Percentiles rank a stretch among this genome's conserved stretches.
Evolutionary conservation across 1,284 basidiomycete species (phyloP).

Genomic region (Cronartium ribicola): DNA sequence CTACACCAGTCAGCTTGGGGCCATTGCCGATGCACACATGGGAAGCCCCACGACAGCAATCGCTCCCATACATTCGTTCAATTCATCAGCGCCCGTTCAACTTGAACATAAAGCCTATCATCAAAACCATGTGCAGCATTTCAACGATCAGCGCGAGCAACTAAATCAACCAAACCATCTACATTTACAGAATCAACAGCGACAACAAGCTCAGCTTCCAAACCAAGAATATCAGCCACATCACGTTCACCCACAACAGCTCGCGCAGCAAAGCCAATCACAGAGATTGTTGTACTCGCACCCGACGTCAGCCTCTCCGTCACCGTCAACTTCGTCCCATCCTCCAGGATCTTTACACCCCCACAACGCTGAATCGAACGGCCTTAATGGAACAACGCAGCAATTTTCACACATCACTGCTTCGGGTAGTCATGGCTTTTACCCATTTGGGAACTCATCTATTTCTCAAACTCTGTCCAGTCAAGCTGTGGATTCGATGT

Average conservation of each 20-base stretch:
- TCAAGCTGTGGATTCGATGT: background rate
- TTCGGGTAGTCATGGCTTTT: background rate
- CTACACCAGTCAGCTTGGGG: slow-evolving; percentile 37
- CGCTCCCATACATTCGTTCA: background rate
- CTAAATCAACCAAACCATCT: slow-evolving; percentile 11
- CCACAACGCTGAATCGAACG: background rate
- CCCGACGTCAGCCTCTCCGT: background rate
- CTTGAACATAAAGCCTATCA: background rate
- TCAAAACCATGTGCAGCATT: background rate
- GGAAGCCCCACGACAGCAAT: slow-evolving; percentile 9
- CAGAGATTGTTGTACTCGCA: background rate
- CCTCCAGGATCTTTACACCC: background rate
- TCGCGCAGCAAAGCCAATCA: background rate
- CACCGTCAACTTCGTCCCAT: background rate
- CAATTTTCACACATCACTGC: background rate
- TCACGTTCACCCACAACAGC: background rate
- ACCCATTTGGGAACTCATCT: background rate
- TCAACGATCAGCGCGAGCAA: background rate
- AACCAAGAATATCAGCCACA: slow-evolving; percentile 6
- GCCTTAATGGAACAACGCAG: background rate
- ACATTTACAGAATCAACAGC: slow-evolving; percentile 7
- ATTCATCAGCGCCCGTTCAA: slow-evolving; percentile 15
- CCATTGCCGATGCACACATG: slow-evolving; percentile 42
- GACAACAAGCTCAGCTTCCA: slow-evolving; percentile 5
- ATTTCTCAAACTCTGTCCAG: background rate